Percentiles rank a stretch among this genome's conserved stretches.
phyloP scores from a whole-genome alignment of 2,329 filamentous ascomycete genomes.

The Verticillium isaacii region DNA sequence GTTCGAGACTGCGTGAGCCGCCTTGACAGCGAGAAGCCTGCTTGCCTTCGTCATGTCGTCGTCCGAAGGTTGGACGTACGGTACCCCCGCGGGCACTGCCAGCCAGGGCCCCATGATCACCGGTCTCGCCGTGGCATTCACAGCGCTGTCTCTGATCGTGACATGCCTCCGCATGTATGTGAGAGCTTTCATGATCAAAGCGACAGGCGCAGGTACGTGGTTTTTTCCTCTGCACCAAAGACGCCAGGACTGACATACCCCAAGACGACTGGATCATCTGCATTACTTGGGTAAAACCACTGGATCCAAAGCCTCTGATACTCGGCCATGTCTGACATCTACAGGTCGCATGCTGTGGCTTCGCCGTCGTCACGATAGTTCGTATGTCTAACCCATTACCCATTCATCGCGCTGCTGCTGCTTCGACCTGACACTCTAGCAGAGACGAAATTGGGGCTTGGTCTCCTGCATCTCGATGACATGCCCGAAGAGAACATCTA shows the following conservation, averaged over 20 bases:
- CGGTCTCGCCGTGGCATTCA: constrained; percentile 22
- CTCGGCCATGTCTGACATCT: background rate
- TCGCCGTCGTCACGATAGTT: constrained; percentile 26
- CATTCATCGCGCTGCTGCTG: background rate
- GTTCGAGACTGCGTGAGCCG: constrained; percentile 18
- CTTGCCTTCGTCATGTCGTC: constrained; percentile 18
- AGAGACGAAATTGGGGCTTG: constrained; percentile 41
- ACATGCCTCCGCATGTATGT: constrained; percentile 29
- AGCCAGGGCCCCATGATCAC: constrained; percentile 26
- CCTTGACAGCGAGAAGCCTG: constrained; percentile 31
- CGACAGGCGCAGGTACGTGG: constrained; percentile 23
- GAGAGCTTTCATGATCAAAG: constrained; percentile 26
- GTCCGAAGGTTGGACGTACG: constrained; percentile 27
- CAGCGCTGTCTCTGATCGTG: constrained; percentile 22
- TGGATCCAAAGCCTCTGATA: background rate
- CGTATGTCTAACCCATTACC: constrained; percentile 20
- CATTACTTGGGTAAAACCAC: constrained; percentile 19
- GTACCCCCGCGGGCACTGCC: constrained; percentile 23
- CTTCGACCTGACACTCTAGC: background rate
- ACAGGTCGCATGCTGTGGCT: constrained; percentile 26
- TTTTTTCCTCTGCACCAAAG: background rate
- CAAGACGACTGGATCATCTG: constrained; percentile 15
- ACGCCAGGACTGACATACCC: background rate
- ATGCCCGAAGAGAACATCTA: constrained; percentile 31
- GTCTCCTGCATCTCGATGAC: constrained; percentile 26